phyloP scores from a whole-genome alignment of 2,329 filamentous ascomycete genomes.

The Plenodomus biglobosus region DNA sequence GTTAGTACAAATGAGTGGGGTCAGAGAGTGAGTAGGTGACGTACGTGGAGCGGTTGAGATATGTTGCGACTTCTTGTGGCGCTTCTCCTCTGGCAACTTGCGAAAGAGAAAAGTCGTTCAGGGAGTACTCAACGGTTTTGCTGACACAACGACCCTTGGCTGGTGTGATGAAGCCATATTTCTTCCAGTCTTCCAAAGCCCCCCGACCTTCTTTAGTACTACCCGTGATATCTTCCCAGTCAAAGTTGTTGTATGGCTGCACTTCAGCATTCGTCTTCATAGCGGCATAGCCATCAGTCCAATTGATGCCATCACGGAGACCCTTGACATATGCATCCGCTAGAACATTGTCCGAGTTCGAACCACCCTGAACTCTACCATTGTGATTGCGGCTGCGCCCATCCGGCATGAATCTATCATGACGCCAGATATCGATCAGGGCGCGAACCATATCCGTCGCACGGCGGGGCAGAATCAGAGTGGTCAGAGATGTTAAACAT shows the following conservation, averaged over 20 bases:
- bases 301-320: slow-evolving; percentile 62
- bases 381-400: slow-evolving; percentile 68
- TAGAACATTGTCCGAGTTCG: slow-evolving; percentile 69
- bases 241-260: slow-evolving; percentile 39
- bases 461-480: slow-evolving; percentile 63
- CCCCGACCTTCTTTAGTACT: slow-evolving; percentile 69
- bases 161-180: slow-evolving; percentile 59
- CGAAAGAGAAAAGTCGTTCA: slow-evolving; percentile 45
- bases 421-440: slow-evolving; percentile 66
- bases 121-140: slow-evolving; percentile 43
- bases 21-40: background rate
- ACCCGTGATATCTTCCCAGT: slow-evolving; percentile 28
- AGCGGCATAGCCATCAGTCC: slow-evolving; percentile 68
- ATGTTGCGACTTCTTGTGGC: slow-evolving; percentile 43
- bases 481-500: slow-evolving; percentile 58
- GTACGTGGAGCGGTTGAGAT: slow-evolving; percentile 35
- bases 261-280: slow-evolving; percentile 70
- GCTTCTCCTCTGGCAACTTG: slow-evolving; percentile 41
- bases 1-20: background rate
- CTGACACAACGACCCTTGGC: slow-evolving; percentile 37
- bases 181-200: slow-evolving; percentile 67
- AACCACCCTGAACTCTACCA: slow-evolving; percentile 68
- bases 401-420: slow-evolving; percentile 66
- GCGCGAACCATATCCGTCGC: slow-evolving; percentile 67
- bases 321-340: slow-evolving; percentile 72